These are phyloP conservation scores for Henckelia pumila DNA, from an alignment of 257 asterid genomes.

Conservation along the genomic window DNA sequence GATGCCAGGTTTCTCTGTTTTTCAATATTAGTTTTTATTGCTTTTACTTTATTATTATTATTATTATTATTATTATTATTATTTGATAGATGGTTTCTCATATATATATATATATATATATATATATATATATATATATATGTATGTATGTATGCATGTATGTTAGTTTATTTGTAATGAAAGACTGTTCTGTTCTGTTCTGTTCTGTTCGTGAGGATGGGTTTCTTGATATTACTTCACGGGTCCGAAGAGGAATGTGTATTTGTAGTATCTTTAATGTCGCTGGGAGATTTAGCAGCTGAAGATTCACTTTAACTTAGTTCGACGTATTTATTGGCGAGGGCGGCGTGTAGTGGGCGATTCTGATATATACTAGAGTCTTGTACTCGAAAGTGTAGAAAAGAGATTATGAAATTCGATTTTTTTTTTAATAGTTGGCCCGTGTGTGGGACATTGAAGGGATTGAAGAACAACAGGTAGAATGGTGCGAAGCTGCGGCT, in stretches of 20 bases:
- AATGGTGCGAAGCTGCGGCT: not conserved
- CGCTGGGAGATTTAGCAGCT: slow-evolving; percentile 9
- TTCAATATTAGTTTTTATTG: not conserved
- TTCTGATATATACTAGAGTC: not conserved
- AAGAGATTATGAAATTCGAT: not conserved
- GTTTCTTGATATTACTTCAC: slow-evolving; percentile 19
- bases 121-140: too few relatives aligned
- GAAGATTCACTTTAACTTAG: slow-evolving; percentile 23
- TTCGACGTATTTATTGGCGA: not conserved
- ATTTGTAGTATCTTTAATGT: too few relatives aligned
- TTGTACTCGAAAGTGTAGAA: slow-evolving; percentile 2
- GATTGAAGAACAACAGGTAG: not conserved
- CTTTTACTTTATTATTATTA: not conserved
- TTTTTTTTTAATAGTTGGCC: not conserved
- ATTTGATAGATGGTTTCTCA: too few relatives aligned
- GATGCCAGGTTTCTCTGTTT: slow-evolving; percentile 70
- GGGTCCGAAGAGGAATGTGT: not conserved
- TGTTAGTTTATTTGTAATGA: not conserved
- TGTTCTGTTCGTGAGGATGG: slow-evolving; percentile 4
- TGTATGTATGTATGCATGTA: too few relatives aligned
- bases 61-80: too few relatives aligned
- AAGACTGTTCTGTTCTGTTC: too few relatives aligned
- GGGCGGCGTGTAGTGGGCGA: not conserved
- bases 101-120: too few relatives aligned
- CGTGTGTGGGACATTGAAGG: not conserved